Conservation (phyloP, 2,329 filamentous ascomycete genomes). For the Hymenoscyphus scutula region DNA sequence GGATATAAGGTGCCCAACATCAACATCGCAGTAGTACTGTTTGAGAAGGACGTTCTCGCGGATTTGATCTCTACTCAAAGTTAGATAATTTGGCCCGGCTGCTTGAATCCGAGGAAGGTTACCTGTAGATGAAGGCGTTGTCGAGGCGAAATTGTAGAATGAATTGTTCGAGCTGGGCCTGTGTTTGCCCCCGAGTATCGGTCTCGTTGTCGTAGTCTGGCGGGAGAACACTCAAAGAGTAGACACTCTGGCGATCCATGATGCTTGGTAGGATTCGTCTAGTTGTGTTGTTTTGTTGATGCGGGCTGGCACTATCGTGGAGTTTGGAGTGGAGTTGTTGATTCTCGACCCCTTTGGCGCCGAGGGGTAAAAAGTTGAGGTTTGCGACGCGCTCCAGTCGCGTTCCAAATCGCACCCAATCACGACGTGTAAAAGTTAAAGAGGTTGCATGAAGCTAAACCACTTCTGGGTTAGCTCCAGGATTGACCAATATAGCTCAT, state of each 20-base stretch:
- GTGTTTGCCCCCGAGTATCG: constrained; percentile 69
- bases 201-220: constrained; percentile 59
- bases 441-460: neutral
- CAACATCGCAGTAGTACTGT: constrained; percentile 93
- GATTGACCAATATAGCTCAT: neutral
- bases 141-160: constrained; percentile 92
- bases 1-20: constrained; percentile 91
- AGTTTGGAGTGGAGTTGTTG: neutral
- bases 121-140: constrained; percentile 94
- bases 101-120: constrained; percentile 25
- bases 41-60: constrained; percentile 92
- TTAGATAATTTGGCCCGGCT: neutral
- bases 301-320: neutral
- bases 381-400: neutral
- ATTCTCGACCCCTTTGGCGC: neutral
- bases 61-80: constrained; percentile 75
- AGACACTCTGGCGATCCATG: constrained; percentile 89
- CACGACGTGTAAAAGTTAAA: neutral
- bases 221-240: constrained; percentile 78
- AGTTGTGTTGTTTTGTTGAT: neutral
- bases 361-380: constrained; percentile 2
- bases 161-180: constrained; percentile 82
- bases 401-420: too few species aligned
- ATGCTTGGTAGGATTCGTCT: constrained; percentile 9
- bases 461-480: neutral